These are phyloP conservation scores for Eleusine indica DNA, from an alignment of 176 grass and related monocot species.

Conservation along the genomic window DNA sequence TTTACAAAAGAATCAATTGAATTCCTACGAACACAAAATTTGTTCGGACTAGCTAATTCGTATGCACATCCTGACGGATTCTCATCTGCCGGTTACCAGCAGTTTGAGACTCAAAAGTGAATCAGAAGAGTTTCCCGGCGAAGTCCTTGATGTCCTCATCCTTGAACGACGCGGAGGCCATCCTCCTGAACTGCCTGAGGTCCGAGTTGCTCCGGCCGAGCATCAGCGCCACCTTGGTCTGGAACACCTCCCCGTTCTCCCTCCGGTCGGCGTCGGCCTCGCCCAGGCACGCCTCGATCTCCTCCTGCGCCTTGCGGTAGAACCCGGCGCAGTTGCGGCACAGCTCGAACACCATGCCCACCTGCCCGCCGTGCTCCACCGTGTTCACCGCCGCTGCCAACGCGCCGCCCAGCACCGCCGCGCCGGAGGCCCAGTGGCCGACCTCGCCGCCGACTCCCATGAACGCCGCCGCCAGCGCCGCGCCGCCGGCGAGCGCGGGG, in stretches of 20 bases:
- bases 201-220: conserved; percentile 41
- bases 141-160: conserved; percentile 50
- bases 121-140: conserved; percentile 42
- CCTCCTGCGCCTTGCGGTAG: conserved; percentile 49
- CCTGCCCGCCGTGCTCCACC: conserved; percentile 57
- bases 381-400: conserved; percentile 53
- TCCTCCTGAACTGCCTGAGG: conserved; percentile 33
- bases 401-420: conserved; percentile 11
- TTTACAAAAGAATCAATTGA: conserved; percentile 10
- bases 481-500: conserved; percentile 32
- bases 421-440: conserved; percentile 6
- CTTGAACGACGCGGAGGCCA: conserved; percentile 28
- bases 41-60: neutral
- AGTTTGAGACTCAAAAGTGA: neutral
- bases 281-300: conserved; percentile 34
- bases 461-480: conserved; percentile 32
- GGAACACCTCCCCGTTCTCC: conserved; percentile 68
- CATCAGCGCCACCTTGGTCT: conserved; percentile 51
- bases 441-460: conserved; percentile 7
- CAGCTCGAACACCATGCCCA: conserved; percentile 76
- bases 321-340: conserved; percentile 46
- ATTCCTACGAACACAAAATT: neutral
- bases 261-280: conserved; percentile 37
- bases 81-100: neutral
- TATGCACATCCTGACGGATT: neutral